Evolutionary conservation across 2,329 filamentous ascomycete species (phyloP).

Genomic region (Hymenoscyphus fructigenus): DNA sequence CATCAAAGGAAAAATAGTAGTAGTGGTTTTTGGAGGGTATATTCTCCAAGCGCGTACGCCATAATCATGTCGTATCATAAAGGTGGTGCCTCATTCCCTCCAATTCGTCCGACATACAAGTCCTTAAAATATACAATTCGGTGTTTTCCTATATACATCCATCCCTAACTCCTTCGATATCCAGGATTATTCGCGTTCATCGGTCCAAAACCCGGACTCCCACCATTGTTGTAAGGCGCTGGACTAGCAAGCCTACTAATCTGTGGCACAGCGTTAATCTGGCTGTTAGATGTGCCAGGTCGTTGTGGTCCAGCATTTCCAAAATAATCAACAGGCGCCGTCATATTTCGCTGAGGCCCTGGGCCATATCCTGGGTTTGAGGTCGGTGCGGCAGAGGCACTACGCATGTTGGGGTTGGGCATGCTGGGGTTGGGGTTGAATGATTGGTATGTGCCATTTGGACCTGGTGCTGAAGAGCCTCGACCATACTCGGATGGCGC

Average conservation of each 20-base stretch:
- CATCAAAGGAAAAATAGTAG: neutral
- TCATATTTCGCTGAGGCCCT: conserved; percentile 27
- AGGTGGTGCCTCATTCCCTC: no score
- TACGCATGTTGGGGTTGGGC: conserved; percentile 23
- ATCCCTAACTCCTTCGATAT: conserved; percentile 12
- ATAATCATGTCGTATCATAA: neutral
- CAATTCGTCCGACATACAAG: no score
- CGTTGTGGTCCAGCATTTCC: conserved; percentile 16
- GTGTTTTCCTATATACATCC: neutral
- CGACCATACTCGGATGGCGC: conserved; percentile 18
- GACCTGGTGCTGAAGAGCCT: conserved; percentile 19
- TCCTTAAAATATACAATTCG: neutral
- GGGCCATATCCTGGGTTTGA: conserved; percentile 14
- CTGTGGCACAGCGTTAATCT: conserved; percentile 1
- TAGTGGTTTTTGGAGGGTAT: neutral
- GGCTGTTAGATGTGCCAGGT: conserved; percentile 19
- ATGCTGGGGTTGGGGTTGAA: conserved; percentile 9
- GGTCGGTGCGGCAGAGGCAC: conserved; percentile 22
- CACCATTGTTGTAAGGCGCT: conserved; percentile 23
- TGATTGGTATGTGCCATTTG: conserved; percentile 22
- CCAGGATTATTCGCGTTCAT: conserved; percentile 4
- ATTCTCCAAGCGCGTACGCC: neutral
- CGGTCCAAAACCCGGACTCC: conserved; percentile 10
- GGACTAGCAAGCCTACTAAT: conserved; percentile 23
- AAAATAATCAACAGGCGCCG: conserved; percentile 29